These are phyloP conservation scores for Cutaneotrichosporon cutaneum DNA, from an alignment of 1,284 basidiomycete species.

Conservation along the genomic window DNA sequence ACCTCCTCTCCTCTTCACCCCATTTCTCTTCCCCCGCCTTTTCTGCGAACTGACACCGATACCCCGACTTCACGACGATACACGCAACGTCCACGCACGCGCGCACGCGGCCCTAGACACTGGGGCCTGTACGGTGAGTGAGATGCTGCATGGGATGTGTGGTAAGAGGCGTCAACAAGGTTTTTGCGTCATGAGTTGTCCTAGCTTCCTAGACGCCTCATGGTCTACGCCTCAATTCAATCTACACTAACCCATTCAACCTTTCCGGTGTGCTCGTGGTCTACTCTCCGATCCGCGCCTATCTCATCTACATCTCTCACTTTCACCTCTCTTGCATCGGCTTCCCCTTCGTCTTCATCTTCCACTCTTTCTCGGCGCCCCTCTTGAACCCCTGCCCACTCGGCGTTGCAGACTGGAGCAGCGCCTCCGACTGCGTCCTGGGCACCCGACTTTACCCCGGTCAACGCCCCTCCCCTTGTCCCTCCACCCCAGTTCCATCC, in stretches of 20 bases:
- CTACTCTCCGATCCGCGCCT: too few species aligned
- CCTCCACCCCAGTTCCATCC: neutral
- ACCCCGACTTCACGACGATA: neutral
- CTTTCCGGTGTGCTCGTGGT: too few species aligned
- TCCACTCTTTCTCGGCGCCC: too few species aligned
- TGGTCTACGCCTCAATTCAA: neutral
- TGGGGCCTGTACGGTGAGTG: neutral
- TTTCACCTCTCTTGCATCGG: too few species aligned
- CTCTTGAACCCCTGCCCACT: too few species aligned
- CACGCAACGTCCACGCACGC: neutral
- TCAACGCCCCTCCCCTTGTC: too few species aligned
- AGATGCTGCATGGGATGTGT: neutral
- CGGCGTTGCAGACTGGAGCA: too few species aligned
- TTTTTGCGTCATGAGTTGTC: conserved; percentile 3
- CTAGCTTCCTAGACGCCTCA: neutral
- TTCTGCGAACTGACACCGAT: too few species aligned
- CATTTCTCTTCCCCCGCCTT: neutral
- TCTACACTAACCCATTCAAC: neutral
- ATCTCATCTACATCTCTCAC: too few species aligned
- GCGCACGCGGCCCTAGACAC: neutral
- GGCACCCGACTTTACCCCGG: too few species aligned
- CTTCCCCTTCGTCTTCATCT: too few species aligned
- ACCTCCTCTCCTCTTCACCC: neutral
- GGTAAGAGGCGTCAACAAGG: conserved; percentile 6
- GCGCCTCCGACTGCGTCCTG: too few species aligned